Conservation (phyloP, 2,329 filamentous ascomycete species). For the Aspergillus sojae region DNA sequence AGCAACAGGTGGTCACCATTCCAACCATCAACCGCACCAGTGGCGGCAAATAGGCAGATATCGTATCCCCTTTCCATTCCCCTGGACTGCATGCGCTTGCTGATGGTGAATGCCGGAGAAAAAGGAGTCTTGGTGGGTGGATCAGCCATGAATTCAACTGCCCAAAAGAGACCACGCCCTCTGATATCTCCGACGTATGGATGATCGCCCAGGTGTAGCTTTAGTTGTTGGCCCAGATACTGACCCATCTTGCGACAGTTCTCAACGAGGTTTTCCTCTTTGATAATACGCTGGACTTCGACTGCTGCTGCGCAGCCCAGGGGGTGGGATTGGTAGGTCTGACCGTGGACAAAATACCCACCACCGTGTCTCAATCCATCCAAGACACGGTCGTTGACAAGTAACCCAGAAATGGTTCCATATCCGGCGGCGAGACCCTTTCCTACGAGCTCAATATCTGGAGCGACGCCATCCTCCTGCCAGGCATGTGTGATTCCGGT, state of each 20-base stretch:
- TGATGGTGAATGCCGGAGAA: background rate
- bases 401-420: slow-evolving; percentile 51
- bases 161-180: slow-evolving; percentile 58
- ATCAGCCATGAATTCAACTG: slow-evolving; percentile 34
- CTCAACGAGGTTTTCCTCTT: slow-evolving; percentile 55
- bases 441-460: slow-evolving; percentile 59
- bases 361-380: slow-evolving; percentile 39
- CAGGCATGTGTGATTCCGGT: slow-evolving; percentile 50
- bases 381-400: slow-evolving; percentile 52
- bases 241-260: slow-evolving; percentile 30
- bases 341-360: slow-evolving; percentile 54
- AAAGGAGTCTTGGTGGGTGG: slow-evolving; percentile 14
- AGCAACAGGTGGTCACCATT: slow-evolving; percentile 44
- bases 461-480: slow-evolving; percentile 55
- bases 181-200: slow-evolving; percentile 53
- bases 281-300: slow-evolving; percentile 60
- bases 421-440: slow-evolving; percentile 54
- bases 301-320: slow-evolving; percentile 58
- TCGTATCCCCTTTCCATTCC: slow-evolving; percentile 13
- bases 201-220: slow-evolving; percentile 37
- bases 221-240: slow-evolving; percentile 12
- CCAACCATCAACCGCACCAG: slow-evolving; percentile 33
- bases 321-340: slow-evolving; percentile 62
- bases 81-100: slow-evolving; percentile 4
- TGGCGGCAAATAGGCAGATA: slow-evolving; percentile 9